Conservation (phyloP, 2,329 filamentous ascomycete species). For the Colletotrichum brevisporum region DNA sequence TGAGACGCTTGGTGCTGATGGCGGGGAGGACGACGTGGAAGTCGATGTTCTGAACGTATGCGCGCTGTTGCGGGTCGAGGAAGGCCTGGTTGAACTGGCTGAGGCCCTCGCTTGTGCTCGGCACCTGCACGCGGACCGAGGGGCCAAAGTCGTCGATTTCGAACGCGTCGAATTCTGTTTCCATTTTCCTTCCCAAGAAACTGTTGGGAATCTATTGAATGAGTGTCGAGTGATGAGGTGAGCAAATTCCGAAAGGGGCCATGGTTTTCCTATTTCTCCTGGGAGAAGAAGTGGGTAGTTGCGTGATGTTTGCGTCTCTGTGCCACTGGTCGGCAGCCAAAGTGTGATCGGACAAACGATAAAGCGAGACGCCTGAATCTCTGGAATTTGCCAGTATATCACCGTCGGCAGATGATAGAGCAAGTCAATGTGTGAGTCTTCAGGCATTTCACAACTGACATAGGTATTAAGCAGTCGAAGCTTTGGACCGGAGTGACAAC, state of each 20-base stretch:
- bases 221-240: not conserved
- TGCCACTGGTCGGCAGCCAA: not conserved
- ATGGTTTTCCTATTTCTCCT: not conserved
- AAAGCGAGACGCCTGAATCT: not conserved
- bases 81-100: constrained; percentile 29
- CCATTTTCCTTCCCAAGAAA: not conserved
- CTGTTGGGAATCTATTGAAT: not conserved
- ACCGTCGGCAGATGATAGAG: too few relatives aligned
- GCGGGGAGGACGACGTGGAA: constrained; percentile 15
- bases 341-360: not conserved
- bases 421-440: too few relatives aligned
- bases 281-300: constrained; percentile 15
- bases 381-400: too few relatives aligned
- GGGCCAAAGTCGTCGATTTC: constrained; percentile 8
- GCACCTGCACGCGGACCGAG: constrained; percentile 8
- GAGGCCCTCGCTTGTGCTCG: constrained; percentile 18
- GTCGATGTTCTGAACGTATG: constrained; percentile 17
- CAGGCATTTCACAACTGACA: too few relatives aligned
- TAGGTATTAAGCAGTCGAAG: too few relatives aligned
- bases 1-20: constrained; percentile 15
- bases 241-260: not conserved
- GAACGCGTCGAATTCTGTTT: constrained; percentile 3
- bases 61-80: constrained; percentile 7
- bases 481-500: too few relatives aligned
- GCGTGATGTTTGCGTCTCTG: constrained; percentile 20